Evolutionary conservation across 768 basidiomycete genomes (phyloP).

Genomic region (Rickenella mellea): DNA sequence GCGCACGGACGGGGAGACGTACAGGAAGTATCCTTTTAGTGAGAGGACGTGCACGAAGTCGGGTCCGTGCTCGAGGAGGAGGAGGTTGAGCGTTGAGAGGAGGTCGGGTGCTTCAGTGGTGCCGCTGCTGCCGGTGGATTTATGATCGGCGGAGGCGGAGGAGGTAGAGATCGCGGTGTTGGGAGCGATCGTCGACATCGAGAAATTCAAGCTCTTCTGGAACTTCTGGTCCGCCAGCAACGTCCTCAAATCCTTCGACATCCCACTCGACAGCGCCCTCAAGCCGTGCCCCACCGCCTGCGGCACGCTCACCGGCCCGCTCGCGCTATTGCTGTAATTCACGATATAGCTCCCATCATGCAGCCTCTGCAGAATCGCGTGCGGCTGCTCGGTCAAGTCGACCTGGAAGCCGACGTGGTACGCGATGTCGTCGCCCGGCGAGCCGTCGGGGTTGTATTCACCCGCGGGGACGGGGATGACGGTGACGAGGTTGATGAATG

Average conservation of each 20-base stretch:
- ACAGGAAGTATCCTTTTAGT: slow-evolving; percentile 87
- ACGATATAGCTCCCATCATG: slow-evolving; percentile 68
- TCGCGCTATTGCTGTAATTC: slow-evolving; percentile 34
- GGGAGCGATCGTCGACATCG: neutral
- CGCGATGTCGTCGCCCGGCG: slow-evolving; percentile 50
- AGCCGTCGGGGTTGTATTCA: slow-evolving; percentile 33
- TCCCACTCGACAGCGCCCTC: slow-evolving; percentile 39
- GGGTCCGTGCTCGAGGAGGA: slow-evolving; percentile 52
- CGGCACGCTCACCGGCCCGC: neutral
- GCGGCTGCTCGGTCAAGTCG: slow-evolving; percentile 81
- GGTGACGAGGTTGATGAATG: slow-evolving; percentile 89
- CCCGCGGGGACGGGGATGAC: slow-evolving; percentile 80
- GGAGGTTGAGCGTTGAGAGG: slow-evolving; percentile 41
- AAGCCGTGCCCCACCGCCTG: neutral
- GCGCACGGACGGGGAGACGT: slow-evolving; percentile 76
- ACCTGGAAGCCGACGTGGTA: slow-evolving; percentile 96
- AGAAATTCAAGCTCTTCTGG: neutral
- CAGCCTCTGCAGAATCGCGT: slow-evolving; percentile 71
- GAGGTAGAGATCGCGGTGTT: slow-evolving; percentile 3
- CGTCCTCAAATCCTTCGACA: slow-evolving; percentile 28
- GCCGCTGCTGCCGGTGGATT: slow-evolving; percentile 8
- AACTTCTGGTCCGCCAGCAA: neutral
- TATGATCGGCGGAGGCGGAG: slow-evolving; percentile 12
- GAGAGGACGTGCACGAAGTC: slow-evolving; percentile 90
- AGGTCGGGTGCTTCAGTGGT: slow-evolving; percentile 19